phyloP scores from a whole-genome alignment of 148 eudicot genomes.

The Cornus kousa region DNA sequence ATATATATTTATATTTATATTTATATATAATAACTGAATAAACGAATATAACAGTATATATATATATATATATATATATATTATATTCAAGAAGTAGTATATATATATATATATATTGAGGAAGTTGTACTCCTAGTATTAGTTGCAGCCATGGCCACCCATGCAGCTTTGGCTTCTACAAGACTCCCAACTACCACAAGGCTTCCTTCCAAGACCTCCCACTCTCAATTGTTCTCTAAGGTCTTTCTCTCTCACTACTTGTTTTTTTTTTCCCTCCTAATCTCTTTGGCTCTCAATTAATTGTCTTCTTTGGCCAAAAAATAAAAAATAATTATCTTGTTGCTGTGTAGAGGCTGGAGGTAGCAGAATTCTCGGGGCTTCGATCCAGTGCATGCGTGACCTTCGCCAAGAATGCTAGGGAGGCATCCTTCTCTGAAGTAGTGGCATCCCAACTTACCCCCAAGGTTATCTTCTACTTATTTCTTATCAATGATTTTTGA shows the following conservation, averaged over 20 bases:
- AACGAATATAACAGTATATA: constrained; percentile 18
- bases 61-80: neutral
- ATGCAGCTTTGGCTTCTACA: constrained; percentile 92
- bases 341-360: constrained; percentile 53
- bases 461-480: constrained; percentile 43
- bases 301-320: neutral
- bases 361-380: constrained; percentile 80
- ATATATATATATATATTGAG: constrained; percentile 16
- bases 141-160: constrained; percentile 68
- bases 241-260: constrained; percentile 25
- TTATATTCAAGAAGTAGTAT: too few species aligned
- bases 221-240: constrained; percentile 78
- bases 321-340: too few species aligned
- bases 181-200: constrained; percentile 64
- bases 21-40: neutral
- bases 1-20: neutral
- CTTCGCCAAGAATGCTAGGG: constrained; percentile 41
- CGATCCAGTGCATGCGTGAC: constrained; percentile 60
- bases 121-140: constrained; percentile 14
- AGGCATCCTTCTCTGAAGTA: constrained; percentile 64
- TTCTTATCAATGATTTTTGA: neutral
- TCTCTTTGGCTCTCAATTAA: neutral
- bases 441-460: constrained; percentile 65
- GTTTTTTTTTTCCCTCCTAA: neutral
- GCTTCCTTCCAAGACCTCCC: constrained; percentile 56